These are phyloP conservation scores for Chaetomium tenue DNA, from an alignment of 495 filamentous ascomycete species.

Conservation along the genomic window DNA sequence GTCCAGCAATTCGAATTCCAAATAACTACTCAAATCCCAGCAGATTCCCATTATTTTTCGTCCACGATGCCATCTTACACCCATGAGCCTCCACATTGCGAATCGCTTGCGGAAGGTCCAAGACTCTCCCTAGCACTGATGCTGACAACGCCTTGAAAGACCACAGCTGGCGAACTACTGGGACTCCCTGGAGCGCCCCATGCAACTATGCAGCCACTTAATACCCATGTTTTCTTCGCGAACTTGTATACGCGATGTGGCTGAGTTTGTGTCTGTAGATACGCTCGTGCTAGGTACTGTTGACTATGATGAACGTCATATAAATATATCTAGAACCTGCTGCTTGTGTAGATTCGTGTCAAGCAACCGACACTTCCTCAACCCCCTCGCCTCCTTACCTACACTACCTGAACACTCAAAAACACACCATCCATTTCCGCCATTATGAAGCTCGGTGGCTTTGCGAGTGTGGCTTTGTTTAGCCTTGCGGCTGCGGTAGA, in stretches of 20 bases:
- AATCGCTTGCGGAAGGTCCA: too few relatives aligned
- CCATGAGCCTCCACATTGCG: too few relatives aligned
- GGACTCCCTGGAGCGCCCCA: too few relatives aligned
- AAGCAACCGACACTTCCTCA: background rate
- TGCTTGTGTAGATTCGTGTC: background rate
- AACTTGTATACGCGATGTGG: background rate
- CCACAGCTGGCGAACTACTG: too few relatives aligned
- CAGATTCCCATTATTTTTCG: too few relatives aligned
- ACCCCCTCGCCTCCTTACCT: background rate
- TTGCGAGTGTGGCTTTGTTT: conserved; percentile 11
- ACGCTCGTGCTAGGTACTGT: background rate
- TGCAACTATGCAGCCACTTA: too few relatives aligned
- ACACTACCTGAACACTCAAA: background rate
- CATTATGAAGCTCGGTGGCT: conserved; percentile 17
- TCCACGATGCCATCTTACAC: too few relatives aligned
- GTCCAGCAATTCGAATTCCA: background rate
- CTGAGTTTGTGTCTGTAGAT: background rate
- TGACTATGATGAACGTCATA: background rate
- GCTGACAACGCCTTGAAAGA: too few relatives aligned
- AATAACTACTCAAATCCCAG: background rate
- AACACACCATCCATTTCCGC: background rate
- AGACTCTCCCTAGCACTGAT: too few relatives aligned
- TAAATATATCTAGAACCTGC: background rate
- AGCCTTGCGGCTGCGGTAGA: conserved; percentile 8
- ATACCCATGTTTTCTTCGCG: too few relatives aligned